phyloP scores from a whole-genome alignment of 164 flowering plant genomes.

The Cinnamomum chago region DNA sequence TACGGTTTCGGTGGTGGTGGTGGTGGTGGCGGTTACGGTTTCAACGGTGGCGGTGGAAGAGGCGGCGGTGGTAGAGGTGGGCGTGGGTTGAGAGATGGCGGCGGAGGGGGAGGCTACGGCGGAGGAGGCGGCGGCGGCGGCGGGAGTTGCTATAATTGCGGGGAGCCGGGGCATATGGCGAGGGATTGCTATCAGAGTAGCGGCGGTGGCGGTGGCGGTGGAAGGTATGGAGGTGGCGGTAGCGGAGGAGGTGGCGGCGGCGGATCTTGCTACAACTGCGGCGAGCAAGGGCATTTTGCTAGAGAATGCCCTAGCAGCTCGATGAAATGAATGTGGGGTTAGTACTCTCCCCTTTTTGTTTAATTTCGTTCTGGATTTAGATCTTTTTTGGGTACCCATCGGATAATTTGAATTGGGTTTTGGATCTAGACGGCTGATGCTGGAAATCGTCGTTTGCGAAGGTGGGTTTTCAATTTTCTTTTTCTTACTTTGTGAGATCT shows the following conservation, averaged over 20 bases:
- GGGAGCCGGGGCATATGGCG: slow-evolving; percentile 38
- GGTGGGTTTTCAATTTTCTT: neutral
- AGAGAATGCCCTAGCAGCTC: slow-evolving; percentile 16
- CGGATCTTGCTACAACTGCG: slow-evolving; percentile 19
- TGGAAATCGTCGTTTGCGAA: neutral
- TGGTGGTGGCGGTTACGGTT: slow-evolving; percentile 29
- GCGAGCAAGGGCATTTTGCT: slow-evolving; percentile 22
- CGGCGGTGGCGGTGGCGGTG: neutral
- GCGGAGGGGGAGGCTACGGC: slow-evolving; percentile 15
- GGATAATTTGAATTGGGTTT: slow-evolving; percentile 2
- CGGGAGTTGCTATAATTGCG: slow-evolving; percentile 10
- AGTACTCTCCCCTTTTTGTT: neutral
- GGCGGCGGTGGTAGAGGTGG: slow-evolving; percentile 29
- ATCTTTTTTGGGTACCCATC: slow-evolving; percentile 6
- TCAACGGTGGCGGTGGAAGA: slow-evolving; percentile 30
- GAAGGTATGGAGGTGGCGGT: neutral
- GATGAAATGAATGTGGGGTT: slow-evolving; percentile 10
- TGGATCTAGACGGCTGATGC: neutral
- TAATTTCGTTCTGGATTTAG: neutral
- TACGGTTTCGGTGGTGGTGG: slow-evolving; percentile 23
- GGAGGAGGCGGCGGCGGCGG: slow-evolving; percentile 5
- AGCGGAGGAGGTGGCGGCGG: slow-evolving; percentile 10
- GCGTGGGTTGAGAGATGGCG: slow-evolving; percentile 24
- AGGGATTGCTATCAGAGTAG: slow-evolving; percentile 27
- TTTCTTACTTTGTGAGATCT: slow-evolving; percentile 2